Base-by-base conservation (phyloP, 2,329 filamentous ascomycete species). In the Reticulascus tulasneorum region DNA sequence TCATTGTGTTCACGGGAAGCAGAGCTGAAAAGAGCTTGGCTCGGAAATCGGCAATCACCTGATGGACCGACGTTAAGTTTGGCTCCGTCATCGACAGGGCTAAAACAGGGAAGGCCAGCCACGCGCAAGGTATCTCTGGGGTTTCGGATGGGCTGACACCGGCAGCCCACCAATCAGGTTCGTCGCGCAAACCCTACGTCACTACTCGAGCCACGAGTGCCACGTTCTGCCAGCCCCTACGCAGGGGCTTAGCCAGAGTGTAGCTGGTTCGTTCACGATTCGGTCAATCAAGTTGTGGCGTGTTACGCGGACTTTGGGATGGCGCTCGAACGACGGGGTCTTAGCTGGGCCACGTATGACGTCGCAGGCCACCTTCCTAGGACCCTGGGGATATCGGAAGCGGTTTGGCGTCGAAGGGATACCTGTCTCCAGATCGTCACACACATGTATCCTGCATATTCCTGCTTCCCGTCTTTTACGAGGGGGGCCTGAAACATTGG, bases 321-420 rank as follows among this genome's bases (percentile, higher is more conserved):
- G n/a, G n/a, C n/a, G n/a, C n/a, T n/a, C 29, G 22, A 32, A 24
- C 18, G 13, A 15, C n/a, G 21, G 29, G 24, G 13, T n/a, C 36
- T 28, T 18, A 17, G 11, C 31, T 27, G n/a, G 40, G 24, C 35
- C 32, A 42, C 29, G 9, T 20, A 42, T 42, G 40, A 42, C 37
- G 40, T 42, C 28, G 40, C 29, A 40, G 12, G 37, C 32, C 24
- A 33, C 21, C 35, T 31, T 37, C 32, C 37, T 40, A 37, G 28
- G 22, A 23, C 40, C 35, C 27, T 23, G 31, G 32, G 12, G 28
- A 19, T 37, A 23, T 37, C 24, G 22, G 32, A 21, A 42, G 33
- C 10, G 37, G 19, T 16, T 21, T 40, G 23, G 24, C 17, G 40
- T 42, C 37, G 40, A n/a, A n/a, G n/a, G n/a, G n/a, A n/a, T n/a